Percentiles rank a stretch among this genome's conserved stretches.
Conservation (phyloP, 768 basidiomycete genomes). For the Lepiota venenata region DNA sequence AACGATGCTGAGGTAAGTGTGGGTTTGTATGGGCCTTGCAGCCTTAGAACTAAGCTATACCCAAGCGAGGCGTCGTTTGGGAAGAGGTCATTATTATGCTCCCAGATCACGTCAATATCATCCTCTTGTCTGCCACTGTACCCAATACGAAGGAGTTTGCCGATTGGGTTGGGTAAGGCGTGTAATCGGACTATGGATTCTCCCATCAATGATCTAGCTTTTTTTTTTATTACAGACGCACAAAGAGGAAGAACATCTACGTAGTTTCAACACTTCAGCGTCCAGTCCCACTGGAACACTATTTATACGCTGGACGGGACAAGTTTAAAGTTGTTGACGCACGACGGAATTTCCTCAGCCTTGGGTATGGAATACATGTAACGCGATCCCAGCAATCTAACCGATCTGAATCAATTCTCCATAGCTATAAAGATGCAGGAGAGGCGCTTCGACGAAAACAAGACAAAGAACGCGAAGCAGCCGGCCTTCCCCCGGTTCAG, state of each 20-base stretch:
- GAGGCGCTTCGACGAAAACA: constrained; percentile 92
- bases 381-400: background rate
- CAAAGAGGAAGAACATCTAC: constrained; percentile 99
- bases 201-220: constrained; percentile 4
- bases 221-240: constrained; percentile 77
- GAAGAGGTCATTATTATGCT: constrained; percentile 99
- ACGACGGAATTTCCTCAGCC: constrained; percentile 62
- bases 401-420: background rate
- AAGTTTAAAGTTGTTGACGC: constrained; percentile 91
- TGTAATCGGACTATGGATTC: background rate
- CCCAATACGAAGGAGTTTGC: constrained; percentile 98
- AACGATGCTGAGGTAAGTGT: constrained; percentile 90
- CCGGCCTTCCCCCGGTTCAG: constrained; percentile 84
- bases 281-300: constrained; percentile 96
- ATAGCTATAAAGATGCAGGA: constrained; percentile 85
- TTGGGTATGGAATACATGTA: constrained; percentile 58
- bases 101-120: constrained; percentile 97
- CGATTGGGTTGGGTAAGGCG: constrained; percentile 94
- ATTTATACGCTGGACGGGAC: constrained; percentile 91
- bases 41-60: constrained; percentile 6
- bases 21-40: background rate
- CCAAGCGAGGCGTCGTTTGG: constrained; percentile 96
- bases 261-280: constrained; percentile 96
- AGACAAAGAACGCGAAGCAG: constrained; percentile 96
- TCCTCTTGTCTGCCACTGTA: constrained; percentile 94